Percentiles rank a stretch among this genome's conserved stretches.
Conservation (phyloP, 148 eudicot species). For the Arctostaphylos glauca region DNA sequence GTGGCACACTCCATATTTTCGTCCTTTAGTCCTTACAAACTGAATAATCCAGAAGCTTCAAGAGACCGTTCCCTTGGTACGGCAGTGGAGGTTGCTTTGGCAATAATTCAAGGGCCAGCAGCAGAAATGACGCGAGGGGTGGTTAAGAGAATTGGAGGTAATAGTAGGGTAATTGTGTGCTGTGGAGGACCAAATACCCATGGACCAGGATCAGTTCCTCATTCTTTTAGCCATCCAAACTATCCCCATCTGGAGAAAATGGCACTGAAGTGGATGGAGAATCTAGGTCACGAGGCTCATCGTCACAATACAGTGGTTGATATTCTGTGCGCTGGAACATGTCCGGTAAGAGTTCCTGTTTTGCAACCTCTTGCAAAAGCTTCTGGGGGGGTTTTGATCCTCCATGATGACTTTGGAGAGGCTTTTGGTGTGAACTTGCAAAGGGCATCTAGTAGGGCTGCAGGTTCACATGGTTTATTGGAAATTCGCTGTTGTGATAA, state of each 20-base stretch:
- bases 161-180: constrained; percentile 79
- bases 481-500: constrained; percentile 80
- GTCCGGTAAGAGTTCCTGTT: constrained; percentile 84
- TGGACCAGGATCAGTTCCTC: constrained; percentile 95
- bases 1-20: constrained; percentile 85
- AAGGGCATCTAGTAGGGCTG: constrained; percentile 77
- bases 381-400: constrained; percentile 83
- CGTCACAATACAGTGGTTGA: constrained; percentile 74
- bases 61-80: constrained; percentile 93
- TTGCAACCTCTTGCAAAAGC: constrained; percentile 82
- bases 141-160: constrained; percentile 74
- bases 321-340: constrained; percentile 86
- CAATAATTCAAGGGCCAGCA: constrained; percentile 82
- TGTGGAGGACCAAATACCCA: constrained; percentile 87
- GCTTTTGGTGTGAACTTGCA: constrained; percentile 97
- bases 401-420: constrained; percentile 97
- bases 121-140: constrained; percentile 82
- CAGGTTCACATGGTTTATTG: constrained; percentile 81
- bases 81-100: constrained; percentile 85
- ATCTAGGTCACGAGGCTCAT: constrained; percentile 80
- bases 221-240: constrained; percentile 78
- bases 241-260: constrained; percentile 83
- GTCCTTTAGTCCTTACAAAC: constrained; percentile 67
- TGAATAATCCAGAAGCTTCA: constrained; percentile 59
- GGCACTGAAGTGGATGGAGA: constrained; percentile 88